These are phyloP conservation scores for Spathaspora sp. DNA, from an alignment of 805 yeast genomes.

Conservation along the genomic window DNA sequence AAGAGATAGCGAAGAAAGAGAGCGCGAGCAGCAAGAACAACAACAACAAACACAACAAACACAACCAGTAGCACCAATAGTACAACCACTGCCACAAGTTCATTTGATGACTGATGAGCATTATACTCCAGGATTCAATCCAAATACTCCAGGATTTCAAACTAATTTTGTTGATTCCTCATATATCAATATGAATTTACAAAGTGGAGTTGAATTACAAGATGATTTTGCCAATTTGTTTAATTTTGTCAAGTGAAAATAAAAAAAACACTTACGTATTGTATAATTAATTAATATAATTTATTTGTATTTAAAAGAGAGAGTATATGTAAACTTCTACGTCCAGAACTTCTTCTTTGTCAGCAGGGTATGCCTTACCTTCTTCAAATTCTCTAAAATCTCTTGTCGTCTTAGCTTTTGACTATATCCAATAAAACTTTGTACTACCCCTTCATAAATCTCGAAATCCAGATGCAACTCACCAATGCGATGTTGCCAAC, in stretches of 20 bases:
- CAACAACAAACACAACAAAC: neutral
- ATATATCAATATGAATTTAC: constrained; percentile 41
- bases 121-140: constrained; percentile 1
- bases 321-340: neutral
- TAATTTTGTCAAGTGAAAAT: constrained; percentile 13
- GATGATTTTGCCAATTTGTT: constrained; percentile 28
- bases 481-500: constrained; percentile 51
- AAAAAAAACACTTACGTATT: neutral
- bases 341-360: constrained; percentile 12
- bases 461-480: constrained; percentile 61
- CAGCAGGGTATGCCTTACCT: constrained; percentile 19
- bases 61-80: neutral
- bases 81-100: neutral
- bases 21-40: neutral
- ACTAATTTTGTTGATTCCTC: constrained; percentile 40
- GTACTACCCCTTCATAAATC: constrained; percentile 83
- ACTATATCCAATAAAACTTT: constrained; percentile 85
- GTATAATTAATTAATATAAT: neutral
- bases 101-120: neutral
- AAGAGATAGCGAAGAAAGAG: neutral
- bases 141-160: constrained; percentile 24
- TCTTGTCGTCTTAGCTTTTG: constrained; percentile 66
- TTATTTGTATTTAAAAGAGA: neutral
- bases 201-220: constrained; percentile 26
- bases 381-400: constrained; percentile 29